Conservation (phyloP, 2,329 filamentous ascomycete species). For the Pseudogymnoascus sp. region DNA sequence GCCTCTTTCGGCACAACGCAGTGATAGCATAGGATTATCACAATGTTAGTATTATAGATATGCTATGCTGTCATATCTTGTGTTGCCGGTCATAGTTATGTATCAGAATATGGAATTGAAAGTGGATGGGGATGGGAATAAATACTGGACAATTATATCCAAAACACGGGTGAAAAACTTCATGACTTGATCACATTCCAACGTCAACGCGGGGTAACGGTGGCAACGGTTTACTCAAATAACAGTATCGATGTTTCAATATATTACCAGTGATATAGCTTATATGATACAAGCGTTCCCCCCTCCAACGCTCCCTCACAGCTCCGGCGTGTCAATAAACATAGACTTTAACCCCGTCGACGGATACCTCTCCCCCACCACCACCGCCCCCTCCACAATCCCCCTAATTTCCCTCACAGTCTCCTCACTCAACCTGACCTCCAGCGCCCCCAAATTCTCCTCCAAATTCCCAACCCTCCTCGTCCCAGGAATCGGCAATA, state of each 20-base stretch:
- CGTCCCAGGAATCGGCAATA: slow-evolving; percentile 49
- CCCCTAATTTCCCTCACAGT: slow-evolving; percentile 19
- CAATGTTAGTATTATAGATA: background rate
- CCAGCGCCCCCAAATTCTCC: slow-evolving; percentile 22
- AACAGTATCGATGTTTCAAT: background rate
- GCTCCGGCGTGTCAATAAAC: background rate
- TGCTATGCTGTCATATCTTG: background rate
- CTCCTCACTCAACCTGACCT: slow-evolving; percentile 14
- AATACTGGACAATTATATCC: background rate
- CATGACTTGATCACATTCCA: background rate
- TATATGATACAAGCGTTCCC: background rate
- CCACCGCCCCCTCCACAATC: slow-evolving; percentile 24
- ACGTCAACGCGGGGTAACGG: background rate
- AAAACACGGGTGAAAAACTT: background rate
- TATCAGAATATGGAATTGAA: background rate
- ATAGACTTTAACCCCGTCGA: background rate
- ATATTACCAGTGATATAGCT: background rate
- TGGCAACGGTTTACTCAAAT: background rate
- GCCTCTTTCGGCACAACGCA: background rate
- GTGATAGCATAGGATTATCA: background rate
- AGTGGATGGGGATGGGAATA: background rate
- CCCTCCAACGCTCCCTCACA: background rate
- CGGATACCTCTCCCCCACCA: slow-evolving; percentile 29
- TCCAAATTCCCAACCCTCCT: slow-evolving; percentile 40
- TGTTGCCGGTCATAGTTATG: background rate